A percentile compares a stretch with the other conserved stretches of the same genome.
These are phyloP conservation scores for Chaetoscypha palmicola DNA, from an alignment of 2,329 filamentous ascomycete species.

Conservation along the genomic window DNA sequence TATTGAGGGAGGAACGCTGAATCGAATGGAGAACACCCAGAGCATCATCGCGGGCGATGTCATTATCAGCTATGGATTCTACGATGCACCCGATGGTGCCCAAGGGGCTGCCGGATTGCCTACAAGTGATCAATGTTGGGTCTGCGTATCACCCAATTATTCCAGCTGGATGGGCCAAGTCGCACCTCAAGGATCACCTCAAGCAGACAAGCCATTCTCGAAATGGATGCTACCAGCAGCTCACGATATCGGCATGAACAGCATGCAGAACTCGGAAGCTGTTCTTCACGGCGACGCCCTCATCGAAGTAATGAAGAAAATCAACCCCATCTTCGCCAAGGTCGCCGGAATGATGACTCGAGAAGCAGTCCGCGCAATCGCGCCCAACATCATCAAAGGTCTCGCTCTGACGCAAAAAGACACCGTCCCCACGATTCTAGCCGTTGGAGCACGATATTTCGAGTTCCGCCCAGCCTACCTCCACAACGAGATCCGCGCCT, in stretches of 20 bases:
- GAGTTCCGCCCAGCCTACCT: conserved; percentile 45
- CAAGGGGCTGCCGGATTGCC: conserved; percentile 37
- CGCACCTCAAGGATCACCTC: conserved; percentile 34
- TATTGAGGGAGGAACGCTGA: conserved; percentile 34
- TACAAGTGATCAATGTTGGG: conserved; percentile 38
- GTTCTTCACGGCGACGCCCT: conserved; percentile 32
- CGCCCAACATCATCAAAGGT: conserved; percentile 38
- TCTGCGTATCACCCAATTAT: conserved; percentile 39
- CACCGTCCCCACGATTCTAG: conserved; percentile 36
- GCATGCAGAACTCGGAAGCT: conserved; percentile 36
- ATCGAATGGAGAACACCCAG: conserved; percentile 19
- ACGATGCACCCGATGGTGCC: conserved; percentile 44
- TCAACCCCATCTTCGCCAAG: conserved; percentile 22
- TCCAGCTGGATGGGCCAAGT: conserved; percentile 38
- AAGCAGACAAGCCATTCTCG: conserved; percentile 36
- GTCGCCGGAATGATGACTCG: conserved; percentile 23
- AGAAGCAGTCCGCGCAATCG: conserved; percentile 25
- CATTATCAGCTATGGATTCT: conserved; percentile 41
- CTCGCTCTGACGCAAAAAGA: conserved; percentile 47
- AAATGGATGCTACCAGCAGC: conserved; percentile 39
- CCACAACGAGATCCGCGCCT: conserved; percentile 34
- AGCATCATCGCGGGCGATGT: conserved; percentile 30
- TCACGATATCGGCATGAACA: conserved; percentile 47
- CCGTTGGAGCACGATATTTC: conserved; percentile 43
- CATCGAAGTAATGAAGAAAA: conserved; percentile 26